A percentile compares a stretch with the other conserved stretches of the same genome.
phyloP scores from a whole-genome alignment of 768 basidiomycete species.

The Tephrocybe sp. region DNA sequence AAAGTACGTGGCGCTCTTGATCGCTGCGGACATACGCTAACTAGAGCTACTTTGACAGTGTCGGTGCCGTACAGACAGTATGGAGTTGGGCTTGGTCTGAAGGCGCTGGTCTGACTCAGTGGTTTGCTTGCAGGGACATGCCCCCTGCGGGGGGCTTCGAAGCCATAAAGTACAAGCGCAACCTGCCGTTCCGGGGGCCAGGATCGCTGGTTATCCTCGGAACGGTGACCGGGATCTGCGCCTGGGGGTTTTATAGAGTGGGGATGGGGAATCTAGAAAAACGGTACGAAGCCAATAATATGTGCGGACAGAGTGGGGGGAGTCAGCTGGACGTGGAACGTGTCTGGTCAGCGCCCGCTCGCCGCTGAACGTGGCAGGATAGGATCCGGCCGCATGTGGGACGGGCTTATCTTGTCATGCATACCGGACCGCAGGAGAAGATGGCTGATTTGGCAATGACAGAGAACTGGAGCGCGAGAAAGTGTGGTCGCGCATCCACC shows the following conservation, averaged over 20 bases:
- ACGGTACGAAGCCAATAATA: constrained; percentile 51
- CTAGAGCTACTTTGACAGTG: constrained; percentile 37
- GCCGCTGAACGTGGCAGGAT: constrained; percentile 64
- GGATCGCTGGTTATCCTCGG: constrained; percentile 83
- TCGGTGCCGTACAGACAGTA: constrained; percentile 65
- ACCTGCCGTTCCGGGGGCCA: constrained; percentile 87
- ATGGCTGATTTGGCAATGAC: constrained; percentile 45
- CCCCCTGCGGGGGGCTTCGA: constrained; percentile 94
- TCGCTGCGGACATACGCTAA: constrained; percentile 1
- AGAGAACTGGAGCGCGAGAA: constrained; percentile 94
- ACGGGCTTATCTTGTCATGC: constrained; percentile 41
- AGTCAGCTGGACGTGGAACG: constrained; percentile 71
- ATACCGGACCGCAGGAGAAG: constrained; percentile 43
- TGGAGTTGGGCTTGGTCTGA: constrained; percentile 32
- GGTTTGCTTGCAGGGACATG: constrained; percentile 71
- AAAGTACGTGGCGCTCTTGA: constrained; percentile 15
- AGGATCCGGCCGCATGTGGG: constrained; percentile 60
- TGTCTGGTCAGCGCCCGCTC: constrained; percentile 60
- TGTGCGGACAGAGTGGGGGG: constrained; percentile 15
- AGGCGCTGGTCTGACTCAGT: constrained; percentile 22
- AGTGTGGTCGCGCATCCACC: constrained; percentile 93
- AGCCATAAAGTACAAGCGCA: constrained; percentile 91
- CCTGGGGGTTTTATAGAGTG: constrained; percentile 89
- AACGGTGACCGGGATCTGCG: constrained; percentile 83
- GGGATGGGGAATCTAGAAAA: constrained; percentile 91